These are phyloP conservation scores for Aplosporella prunicola DNA, from an alignment of 2,329 filamentous ascomycete genomes.

Conservation along the genomic window DNA sequence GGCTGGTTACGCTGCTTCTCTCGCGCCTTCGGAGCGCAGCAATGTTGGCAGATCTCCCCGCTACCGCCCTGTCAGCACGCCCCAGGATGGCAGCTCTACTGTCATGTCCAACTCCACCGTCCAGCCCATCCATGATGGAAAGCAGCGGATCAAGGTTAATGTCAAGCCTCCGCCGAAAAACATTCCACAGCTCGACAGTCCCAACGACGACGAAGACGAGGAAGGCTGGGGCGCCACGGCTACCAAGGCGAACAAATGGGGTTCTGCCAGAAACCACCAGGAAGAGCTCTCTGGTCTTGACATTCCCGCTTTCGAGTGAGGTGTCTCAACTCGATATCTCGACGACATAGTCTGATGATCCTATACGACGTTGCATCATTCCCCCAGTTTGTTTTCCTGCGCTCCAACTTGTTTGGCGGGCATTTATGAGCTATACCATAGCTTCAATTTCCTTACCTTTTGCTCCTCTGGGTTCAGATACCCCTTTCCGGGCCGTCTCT, in stretches of 20 bases:
- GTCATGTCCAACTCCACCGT: constrained; percentile 9
- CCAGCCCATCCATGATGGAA: constrained; percentile 3
- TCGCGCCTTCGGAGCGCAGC: constrained; percentile 91
- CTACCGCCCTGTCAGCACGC: constrained; percentile 66
- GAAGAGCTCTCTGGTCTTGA: constrained; percentile 7
- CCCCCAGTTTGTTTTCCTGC: neutral
- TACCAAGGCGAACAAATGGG: constrained; percentile 8
- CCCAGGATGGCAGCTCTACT: constrained; percentile 11
- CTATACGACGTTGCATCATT: too few species aligned
- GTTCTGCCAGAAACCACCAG: constrained; percentile 5
- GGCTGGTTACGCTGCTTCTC: constrained; percentile 72
- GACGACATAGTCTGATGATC: too few species aligned
- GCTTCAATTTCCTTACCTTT: constrained; percentile 4
- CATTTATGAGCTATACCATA: constrained; percentile 5
- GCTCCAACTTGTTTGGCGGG: constrained; percentile 2
- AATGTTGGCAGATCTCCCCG: constrained; percentile 83
- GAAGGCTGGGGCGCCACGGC: constrained; percentile 8
- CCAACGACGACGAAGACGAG: constrained; percentile 6
- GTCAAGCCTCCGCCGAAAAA: constrained; percentile 2
- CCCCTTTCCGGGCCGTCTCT: too few species aligned
- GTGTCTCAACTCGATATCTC: too few species aligned
- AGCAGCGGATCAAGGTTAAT: constrained; percentile 7
- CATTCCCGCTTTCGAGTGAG: constrained; percentile 9
- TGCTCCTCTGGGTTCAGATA: too few species aligned
- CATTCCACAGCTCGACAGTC: constrained; percentile 1